A percentile compares a stretch with the other conserved stretches of the same genome.
phyloP scores from a whole-genome alignment of 73 alveolate species.

The Paraurostyla sp. region DNA sequence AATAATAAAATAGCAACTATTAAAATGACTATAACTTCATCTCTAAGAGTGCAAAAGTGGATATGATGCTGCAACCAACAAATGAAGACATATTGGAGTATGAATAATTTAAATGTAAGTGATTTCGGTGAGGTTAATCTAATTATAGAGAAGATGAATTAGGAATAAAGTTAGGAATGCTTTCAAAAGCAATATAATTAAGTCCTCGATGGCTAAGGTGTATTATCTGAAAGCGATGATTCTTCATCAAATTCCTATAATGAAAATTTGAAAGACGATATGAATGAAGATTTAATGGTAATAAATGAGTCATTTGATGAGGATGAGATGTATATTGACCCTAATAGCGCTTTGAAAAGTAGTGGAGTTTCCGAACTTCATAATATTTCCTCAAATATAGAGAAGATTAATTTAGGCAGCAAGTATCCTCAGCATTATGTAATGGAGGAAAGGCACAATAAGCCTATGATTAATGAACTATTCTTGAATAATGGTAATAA shows the following conservation, averaged over 20 bases:
- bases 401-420: background rate
- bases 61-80: background rate
- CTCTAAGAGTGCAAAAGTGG: conserved; percentile 15
- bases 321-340: background rate
- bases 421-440: background rate
- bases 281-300: conserved; percentile 43
- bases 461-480: background rate
- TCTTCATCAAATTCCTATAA: conserved; percentile 7
- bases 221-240: conserved; percentile 37
- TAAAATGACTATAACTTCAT: background rate
- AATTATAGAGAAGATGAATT: conserved; percentile 10
- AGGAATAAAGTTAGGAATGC: background rate
- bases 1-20: background rate
- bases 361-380: background rate
- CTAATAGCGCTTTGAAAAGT: background rate
- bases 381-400: background rate
- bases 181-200: background rate
- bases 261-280: background rate
- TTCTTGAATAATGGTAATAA: conserved; percentile 30
- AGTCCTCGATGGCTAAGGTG: background rate
- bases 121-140: background rate
- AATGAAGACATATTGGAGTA: conserved; percentile 38
- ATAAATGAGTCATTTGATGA: conserved; percentile 41
- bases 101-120: conserved; percentile 18
- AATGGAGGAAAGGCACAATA: background rate